These are phyloP conservation scores for Pseudogymnoascus sp. DNA, from an alignment of 2,329 filamentous ascomycete genomes.

Conservation along the genomic window DNA sequence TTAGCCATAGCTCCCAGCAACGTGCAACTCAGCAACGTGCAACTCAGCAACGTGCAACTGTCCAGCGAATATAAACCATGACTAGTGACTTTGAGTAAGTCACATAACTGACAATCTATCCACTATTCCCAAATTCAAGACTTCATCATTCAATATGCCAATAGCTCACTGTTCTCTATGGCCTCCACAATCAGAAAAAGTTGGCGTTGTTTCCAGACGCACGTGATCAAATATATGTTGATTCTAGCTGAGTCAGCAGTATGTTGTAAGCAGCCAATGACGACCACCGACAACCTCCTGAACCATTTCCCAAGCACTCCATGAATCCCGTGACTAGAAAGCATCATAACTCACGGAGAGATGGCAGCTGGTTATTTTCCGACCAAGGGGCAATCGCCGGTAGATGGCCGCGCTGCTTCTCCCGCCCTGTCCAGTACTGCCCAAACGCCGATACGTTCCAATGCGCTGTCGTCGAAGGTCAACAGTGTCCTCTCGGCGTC, in stretches of 20 bases:
- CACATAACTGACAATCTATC: neutral
- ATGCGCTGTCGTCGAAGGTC: slow-evolving; percentile 73
- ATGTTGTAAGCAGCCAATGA: neutral
- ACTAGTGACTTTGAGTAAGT: neutral
- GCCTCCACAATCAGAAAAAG: neutral
- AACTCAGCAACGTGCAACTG: neutral
- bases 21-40: neutral
- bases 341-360: neutral
- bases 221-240: neutral
- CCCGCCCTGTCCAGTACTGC: slow-evolving; percentile 18
- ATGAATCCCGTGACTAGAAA: neutral
- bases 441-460: slow-evolving; percentile 29
- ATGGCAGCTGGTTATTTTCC: slow-evolving; percentile 26
- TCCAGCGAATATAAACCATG: neutral
- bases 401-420: slow-evolving; percentile 21
- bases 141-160: neutral
- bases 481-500: slow-evolving; percentile 83
- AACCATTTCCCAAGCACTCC: neutral
- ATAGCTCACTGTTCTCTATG: neutral
- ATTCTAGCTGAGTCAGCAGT: neutral
- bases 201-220: neutral
- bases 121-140: neutral
- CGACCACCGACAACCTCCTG: neutral
- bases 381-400: slow-evolving; percentile 19
- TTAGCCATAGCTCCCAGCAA: neutral